A percentile compares a stretch with the other conserved stretches of the same genome.
phyloP scores from a whole-genome alignment of 179 eudicot genomes.

The Beta corolliflora region DNA sequence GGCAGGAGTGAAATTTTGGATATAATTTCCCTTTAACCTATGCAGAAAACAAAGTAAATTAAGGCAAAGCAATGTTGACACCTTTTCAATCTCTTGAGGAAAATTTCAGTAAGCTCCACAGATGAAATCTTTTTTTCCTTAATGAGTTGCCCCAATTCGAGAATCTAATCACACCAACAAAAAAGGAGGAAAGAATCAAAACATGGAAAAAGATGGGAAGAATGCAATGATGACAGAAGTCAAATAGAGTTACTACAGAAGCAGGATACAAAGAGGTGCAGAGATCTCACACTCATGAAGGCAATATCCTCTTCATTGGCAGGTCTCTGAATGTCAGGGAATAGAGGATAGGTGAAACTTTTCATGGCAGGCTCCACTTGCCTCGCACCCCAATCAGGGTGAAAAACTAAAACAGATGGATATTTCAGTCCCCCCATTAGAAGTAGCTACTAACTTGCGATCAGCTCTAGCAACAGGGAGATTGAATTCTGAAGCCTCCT shows the following conservation, averaged over 20 bases:
- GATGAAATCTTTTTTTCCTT: conserved; percentile 72
- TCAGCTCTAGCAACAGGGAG: conserved; percentile 57
- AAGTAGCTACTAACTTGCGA: conserved; percentile 63
- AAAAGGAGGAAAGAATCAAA: neutral
- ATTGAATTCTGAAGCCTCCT: conserved; percentile 64
- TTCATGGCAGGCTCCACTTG: conserved; percentile 29
- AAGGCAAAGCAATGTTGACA: neutral
- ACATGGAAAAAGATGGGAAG: neutral
- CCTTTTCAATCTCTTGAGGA: conserved; percentile 84
- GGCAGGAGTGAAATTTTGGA: neutral
- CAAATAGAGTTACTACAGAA: neutral
- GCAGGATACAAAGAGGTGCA: neutral
- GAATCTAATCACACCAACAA: conserved; percentile 48
- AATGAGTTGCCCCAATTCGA: conserved; percentile 84
- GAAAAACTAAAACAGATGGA: conserved; percentile 71
- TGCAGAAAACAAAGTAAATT: neutral
- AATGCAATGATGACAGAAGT: neutral
- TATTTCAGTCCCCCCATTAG: conserved; percentile 71
- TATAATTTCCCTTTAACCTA: neutral
- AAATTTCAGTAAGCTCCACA: conserved; percentile 71
- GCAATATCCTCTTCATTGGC: conserved; percentile 77
- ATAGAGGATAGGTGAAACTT: conserved; percentile 50
- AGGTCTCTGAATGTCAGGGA: conserved; percentile 53
- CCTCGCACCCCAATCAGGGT: conserved; percentile 50
- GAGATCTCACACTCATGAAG: conserved; percentile 75